Base-by-base conservation (phyloP, 78 protist genomes). In the Protostelium mycophagum region DNA sequence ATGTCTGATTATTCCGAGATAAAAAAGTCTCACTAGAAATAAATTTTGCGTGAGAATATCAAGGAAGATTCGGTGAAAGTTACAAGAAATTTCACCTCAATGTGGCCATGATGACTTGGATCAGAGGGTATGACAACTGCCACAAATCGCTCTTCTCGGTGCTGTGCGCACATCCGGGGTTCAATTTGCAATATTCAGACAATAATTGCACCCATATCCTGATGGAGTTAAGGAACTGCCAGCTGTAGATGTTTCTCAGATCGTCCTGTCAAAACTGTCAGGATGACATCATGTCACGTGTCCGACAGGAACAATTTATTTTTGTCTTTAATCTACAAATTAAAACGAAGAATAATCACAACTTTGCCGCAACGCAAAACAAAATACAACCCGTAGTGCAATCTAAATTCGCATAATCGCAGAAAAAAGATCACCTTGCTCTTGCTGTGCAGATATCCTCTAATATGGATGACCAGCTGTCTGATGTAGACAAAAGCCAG, bases 401-500 rank as follows among this genome's bases (percentile, higher is more conserved):
- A n/a, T n/a, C n/a, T n/a, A n/a, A n/a, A n/a, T n/a, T n/a, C n/a
- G n/a, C n/a, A n/a, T n/a, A n/a, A n/a, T n/a, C n/a, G n/a, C n/a
- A n/a, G n/a, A n/a, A n/a, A 91, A n/a, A 83, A 37, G 0, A 85
- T 34, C 84, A 38, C 89, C 36, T 94, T 84, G 36, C 86, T 63
- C 25, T 38, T 25, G 87, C 86, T 38, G 28, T 63, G 84, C 37
- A 96, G 0, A 0, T 96, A 95, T 85, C 88, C 92, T 34, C 98
- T 91, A 34, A 98, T 86, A 85, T 94, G 96, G 39, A 98, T 89
- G 31, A 98, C 99, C 31, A 97, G 94, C 93, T 98, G 98, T 34
- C 99, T 97, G 85, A 97, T 92, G 91, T 95, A 98, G 28, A 96
- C 92, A 37, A 96, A 98, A 35, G 96, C 97, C 86, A 91, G 94